Evolutionary conservation across 2,329 filamentous ascomycete species (phyloP), one percentile per base, ranked within the genome.

Genomic region (Fusarium abutilonis): DNA sequence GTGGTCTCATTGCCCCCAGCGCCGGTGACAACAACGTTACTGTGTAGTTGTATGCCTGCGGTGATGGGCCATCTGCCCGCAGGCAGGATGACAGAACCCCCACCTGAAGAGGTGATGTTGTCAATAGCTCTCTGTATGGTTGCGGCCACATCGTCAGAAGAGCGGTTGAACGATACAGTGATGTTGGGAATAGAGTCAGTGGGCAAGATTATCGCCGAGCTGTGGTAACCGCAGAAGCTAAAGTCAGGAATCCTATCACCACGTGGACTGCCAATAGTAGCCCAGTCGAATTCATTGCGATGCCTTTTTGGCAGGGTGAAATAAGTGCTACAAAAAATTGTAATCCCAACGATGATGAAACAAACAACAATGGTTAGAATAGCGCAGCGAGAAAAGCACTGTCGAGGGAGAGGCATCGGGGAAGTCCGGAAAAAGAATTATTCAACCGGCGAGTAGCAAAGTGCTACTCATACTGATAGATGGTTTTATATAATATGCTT

Each of bases 181-280:
- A 60, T 32, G 2, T 41, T 56, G 1, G 39, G 21, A 1, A 17
- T 17, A 7, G 9, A 1, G 9, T 29, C 6, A 1, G 3, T n/a
- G 4, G 64, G 67, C 4, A 69, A 15, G 29, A 51, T 55, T 9
- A 42, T 49, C 4, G 64, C 52, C 2, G 67, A 70, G 14, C 41
- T 51, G 13, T 55, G 67, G 13, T 70, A 69, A 0, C 67, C 67
- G 11, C 59, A 45, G 44, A 46, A 69, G 17, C 67, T 69, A 9
- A 69, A 69, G 31, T 69, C 67, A 1, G 67, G 67, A 2, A 69
- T 14, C 0, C 35, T n/a, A 23, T 69, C 66, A 1, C 64, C 66
- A 2, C 43, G 48, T 17, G 40, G 8, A 8, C 15, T 66, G 13
- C 26, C 36, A 9, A 68, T 45, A 9, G 19, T 35, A 4, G 28